Conservation (phyloP, 306 rosid genomes). For the Mimosa pudica region DNA sequence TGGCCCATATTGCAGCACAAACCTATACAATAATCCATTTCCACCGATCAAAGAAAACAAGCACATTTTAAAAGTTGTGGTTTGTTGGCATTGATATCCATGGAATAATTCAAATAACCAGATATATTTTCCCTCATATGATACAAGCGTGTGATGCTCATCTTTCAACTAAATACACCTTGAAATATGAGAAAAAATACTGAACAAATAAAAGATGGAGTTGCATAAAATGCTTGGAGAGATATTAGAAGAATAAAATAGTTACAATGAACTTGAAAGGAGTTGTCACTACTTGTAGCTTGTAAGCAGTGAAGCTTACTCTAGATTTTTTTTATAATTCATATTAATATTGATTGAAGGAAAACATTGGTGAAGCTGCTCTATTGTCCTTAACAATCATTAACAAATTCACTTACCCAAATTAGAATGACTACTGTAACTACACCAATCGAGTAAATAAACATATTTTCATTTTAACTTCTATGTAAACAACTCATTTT, state of each 20-base stretch:
- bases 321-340: background rate
- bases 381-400: slow-evolving; percentile 30
- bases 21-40: slow-evolving; percentile 18
- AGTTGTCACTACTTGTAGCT: background rate
- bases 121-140: background rate
- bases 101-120: slow-evolving; percentile 14
- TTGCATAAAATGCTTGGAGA: background rate
- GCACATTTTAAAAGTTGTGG: slow-evolving; percentile 2
- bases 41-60: slow-evolving; percentile 1
- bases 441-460: background rate
- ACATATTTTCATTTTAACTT: background rate
- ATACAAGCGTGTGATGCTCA: background rate
- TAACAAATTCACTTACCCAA: slow-evolving; percentile 24
- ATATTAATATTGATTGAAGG: slow-evolving; percentile 1
- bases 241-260: background rate
- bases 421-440: slow-evolving; percentile 24
- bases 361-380: slow-evolving; percentile 18
- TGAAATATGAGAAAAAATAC: background rate
- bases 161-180: background rate
- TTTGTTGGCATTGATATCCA: background rate
- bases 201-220: background rate
- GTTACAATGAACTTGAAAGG: background rate
- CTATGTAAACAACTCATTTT: slow-evolving; percentile 4
- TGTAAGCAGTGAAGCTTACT: background rate
- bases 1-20: background rate